Conservation (phyloP, 768 basidiomycete genomes). For the Infundibulicybe gibba region DNA sequence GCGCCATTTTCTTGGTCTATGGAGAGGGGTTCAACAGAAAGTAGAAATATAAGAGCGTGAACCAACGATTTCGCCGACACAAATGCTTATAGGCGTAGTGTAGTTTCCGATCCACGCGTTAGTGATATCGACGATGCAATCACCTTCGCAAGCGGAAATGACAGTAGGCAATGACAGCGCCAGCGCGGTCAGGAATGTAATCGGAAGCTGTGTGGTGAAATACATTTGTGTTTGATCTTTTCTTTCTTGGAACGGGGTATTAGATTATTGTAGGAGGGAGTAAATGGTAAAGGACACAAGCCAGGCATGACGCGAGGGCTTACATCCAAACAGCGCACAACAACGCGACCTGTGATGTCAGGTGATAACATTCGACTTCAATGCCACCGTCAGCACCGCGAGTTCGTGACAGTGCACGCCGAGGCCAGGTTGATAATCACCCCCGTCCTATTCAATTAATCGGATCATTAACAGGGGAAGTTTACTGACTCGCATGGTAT, state of each 20-base stretch:
- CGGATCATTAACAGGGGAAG: too few relatives aligned
- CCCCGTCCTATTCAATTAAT: too few relatives aligned
- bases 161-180: conserved; percentile 26
- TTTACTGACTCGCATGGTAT: too few relatives aligned
- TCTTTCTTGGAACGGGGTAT: conserved; percentile 2
- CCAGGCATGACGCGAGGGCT: too few relatives aligned
- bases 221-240: background rate
- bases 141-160: conserved; percentile 63
- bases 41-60: conserved; percentile 5
- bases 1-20: conserved; percentile 8
- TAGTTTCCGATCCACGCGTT: conserved; percentile 52
- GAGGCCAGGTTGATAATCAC: too few relatives aligned
- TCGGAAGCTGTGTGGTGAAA: conserved; percentile 10
- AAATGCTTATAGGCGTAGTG: conserved; percentile 30
- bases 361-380: too few relatives aligned
- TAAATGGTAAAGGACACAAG: background rate
- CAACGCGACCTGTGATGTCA: conserved; percentile 1
- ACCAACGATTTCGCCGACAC: conserved; percentile 41
- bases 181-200: conserved; percentile 9
- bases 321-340: background rate
- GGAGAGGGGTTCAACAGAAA: conserved; percentile 4
- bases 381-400: too few relatives aligned
- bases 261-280: background rate
- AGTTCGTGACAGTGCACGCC: too few relatives aligned
- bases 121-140: conserved; percentile 62